Evolutionary conservation across 2,329 filamentous ascomycete genomes (phyloP).

Genomic region (Nectriaceae sp.): DNA sequence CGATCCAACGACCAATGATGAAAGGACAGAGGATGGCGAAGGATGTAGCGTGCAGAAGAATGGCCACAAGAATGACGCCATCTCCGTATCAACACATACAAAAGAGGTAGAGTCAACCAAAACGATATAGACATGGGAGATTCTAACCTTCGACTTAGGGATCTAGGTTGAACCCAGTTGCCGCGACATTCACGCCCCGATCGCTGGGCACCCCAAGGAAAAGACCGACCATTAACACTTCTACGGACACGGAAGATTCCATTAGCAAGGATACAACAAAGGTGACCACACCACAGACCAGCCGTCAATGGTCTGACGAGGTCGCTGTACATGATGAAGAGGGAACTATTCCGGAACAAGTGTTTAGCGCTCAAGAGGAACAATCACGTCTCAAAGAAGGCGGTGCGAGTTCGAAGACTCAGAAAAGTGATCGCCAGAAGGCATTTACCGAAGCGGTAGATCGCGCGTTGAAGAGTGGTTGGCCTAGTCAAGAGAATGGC

Average conservation of each 20-base stretch:
- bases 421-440: slow-evolving; percentile 14
- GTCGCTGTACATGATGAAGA: slow-evolving; percentile 27
- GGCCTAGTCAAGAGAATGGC: slow-evolving; percentile 1
- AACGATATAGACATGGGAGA: too few species aligned
- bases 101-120: slow-evolving; percentile 50
- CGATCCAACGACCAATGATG: slow-evolving; percentile 10
- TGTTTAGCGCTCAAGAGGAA: slow-evolving; percentile 9
- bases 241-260: slow-evolving; percentile 15
- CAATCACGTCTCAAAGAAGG: background rate
- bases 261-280: slow-evolving; percentile 3
- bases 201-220: slow-evolving; percentile 19
- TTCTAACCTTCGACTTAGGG: slow-evolving; percentile 49
- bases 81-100: slow-evolving; percentile 37
- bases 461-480: slow-evolving; percentile 19
- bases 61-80: slow-evolving; percentile 23
- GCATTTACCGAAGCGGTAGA: slow-evolving; percentile 23
- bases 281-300: slow-evolving; percentile 13
- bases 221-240: slow-evolving; percentile 11
- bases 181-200: slow-evolving; percentile 56
- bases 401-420: background rate
- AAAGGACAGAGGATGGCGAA: slow-evolving; percentile 5
- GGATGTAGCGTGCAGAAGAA: slow-evolving; percentile 23
- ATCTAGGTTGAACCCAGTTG: slow-evolving; percentile 57
- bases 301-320: slow-evolving; percentile 33
- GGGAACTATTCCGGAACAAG: slow-evolving; percentile 1